Evolutionary conservation across 345 rosid species (phyloP), one percentile per base, ranked within the genome.

Genomic region (Geranium rotundifolium): DNA sequence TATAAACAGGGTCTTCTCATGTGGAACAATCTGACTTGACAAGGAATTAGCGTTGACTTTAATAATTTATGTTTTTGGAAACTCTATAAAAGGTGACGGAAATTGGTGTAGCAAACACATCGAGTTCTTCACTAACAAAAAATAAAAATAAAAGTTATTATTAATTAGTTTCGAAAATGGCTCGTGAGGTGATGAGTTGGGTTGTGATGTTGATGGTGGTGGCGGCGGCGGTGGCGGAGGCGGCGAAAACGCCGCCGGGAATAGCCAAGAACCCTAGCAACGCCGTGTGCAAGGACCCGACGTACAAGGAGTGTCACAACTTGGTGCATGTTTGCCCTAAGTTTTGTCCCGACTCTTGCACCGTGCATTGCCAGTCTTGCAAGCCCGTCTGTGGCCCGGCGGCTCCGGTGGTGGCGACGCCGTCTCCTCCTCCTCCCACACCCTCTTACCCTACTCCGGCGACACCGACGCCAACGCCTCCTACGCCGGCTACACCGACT

Each of bases 371-470:
- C 5, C 62, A n/a, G 52, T 37, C 68, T 14, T 57, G 68, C 46
- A 60, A 57, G 39, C 68, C 62, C 2, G 13, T 65, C 20, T 65
- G 68, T 0, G 14, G 23, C 0, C 1, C 65, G 1, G 49, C 18
- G 4, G 6, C 63, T 29, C 70, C 70, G 17, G 19, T 23, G 16
- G 14, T 7, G 56, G 13, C 65, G n/a, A 9, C 62, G 39, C 3
- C 19, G 13, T 20, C 30, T 29, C 67, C 61, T 37, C 61, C 72
- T 2, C 56, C 74, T 0, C 34, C 81, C 6, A 12, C 70, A 56
- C 70, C 75, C 0, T 34, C 70, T 30, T 74, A 71, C 62, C 1
- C 63, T 1, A 66, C 72, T 17, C 65, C 64, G 0, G 54, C 70
- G 1, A 63, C 69, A 8, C 60, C 75, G 6, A 58, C 59, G 2